Evolutionary conservation across 768 basidiomycete species (phyloP).

Genomic region (Kwoniella dendrophila): DNA sequence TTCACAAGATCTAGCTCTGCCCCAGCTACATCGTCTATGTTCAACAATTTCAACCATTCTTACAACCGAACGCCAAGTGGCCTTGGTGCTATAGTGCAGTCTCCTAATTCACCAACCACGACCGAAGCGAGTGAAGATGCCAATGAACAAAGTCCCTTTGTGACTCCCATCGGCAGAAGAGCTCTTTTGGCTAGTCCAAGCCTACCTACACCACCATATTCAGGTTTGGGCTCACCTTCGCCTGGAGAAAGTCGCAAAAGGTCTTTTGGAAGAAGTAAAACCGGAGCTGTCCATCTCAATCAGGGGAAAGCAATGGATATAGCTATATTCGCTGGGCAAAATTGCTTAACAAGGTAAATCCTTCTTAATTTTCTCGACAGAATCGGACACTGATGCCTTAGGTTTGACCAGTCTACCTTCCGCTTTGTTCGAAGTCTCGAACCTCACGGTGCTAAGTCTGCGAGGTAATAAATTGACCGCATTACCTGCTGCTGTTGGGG

Average conservation of each 20-base stretch:
- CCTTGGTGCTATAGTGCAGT: conserved; percentile 11
- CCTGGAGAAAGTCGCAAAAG: conserved; percentile 11
- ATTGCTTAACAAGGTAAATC: conserved; percentile 32
- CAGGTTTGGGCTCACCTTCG: not conserved
- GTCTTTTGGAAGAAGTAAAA: conserved; percentile 32
- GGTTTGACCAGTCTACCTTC: conserved; percentile 41
- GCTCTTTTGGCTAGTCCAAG: conserved; percentile 19
- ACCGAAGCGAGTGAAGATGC: conserved; percentile 29
- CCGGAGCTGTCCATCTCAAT: conserved; percentile 14
- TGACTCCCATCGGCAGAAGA: not conserved
- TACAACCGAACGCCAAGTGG: conserved; percentile 27
- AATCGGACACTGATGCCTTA: not conserved
- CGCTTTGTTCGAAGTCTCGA: conserved; percentile 50
- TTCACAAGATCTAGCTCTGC: conserved; percentile 40
- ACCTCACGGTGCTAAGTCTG: conserved; percentile 45
- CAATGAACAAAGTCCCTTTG: not conserved
- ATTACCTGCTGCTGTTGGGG: conserved; percentile 51
- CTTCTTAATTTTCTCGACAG: not conserved
- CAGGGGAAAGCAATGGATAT: conserved; percentile 19
- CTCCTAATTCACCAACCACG: conserved; percentile 24
- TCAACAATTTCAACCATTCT: not conserved
- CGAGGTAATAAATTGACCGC: conserved; percentile 43
- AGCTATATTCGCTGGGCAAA: conserved; percentile 22
- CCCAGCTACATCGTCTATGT: conserved; percentile 29
- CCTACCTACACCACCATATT: conserved; percentile 1